Conservation (phyloP, 208 protist genomes). For the Tritrichomonas musculus region DNA sequence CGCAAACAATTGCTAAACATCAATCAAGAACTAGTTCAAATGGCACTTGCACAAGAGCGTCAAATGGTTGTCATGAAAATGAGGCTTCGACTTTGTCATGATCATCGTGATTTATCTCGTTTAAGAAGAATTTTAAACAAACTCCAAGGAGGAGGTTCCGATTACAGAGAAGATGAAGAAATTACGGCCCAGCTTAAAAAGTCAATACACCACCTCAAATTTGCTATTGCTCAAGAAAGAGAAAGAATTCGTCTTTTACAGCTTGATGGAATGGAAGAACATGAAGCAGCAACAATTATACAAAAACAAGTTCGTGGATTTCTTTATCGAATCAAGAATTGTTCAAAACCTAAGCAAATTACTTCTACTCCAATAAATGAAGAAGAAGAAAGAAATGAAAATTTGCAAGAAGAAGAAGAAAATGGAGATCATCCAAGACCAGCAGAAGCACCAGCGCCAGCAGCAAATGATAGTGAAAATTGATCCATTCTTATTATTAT, state of each 20-base stretch:
- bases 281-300: background rate
- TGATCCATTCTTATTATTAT: too few species aligned
- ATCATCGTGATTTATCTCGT: background rate
- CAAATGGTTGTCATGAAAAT: background rate
- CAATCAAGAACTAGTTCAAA: too few species aligned
- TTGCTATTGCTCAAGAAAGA: background rate
- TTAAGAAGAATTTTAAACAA: background rate
- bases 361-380: too few species aligned
- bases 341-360: too few species aligned
- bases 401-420: too few species aligned
- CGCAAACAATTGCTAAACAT: too few species aligned
- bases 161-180: background rate
- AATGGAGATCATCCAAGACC: too few species aligned
- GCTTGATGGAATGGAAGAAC: background rate
- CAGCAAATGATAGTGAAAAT: too few species aligned
- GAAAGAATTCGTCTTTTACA: background rate
- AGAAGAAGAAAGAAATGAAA: too few species aligned
- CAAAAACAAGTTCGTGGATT: background rate
- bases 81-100: background rate
- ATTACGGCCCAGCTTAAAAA: background rate
- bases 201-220: background rate
- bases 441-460: too few species aligned
- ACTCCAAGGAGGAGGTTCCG: too few species aligned
- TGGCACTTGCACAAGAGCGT: background rate
- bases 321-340: too few species aligned